Evolutionary conservation across 306 rosid genomes (phyloP).

Genomic region (Dicorynia guianensis): DNA sequence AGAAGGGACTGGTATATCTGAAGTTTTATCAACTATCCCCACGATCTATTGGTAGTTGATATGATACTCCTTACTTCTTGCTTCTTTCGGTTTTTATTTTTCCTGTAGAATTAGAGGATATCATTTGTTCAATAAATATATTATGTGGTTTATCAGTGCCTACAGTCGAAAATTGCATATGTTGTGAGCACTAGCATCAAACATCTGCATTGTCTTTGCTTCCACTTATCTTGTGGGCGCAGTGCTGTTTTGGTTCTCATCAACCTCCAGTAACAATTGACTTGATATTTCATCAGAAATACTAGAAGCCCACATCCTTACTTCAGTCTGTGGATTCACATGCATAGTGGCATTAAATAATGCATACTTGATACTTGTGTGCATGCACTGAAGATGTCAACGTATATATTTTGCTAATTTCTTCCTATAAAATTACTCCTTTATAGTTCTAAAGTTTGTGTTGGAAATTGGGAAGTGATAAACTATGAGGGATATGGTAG

Average conservation of each 20-base stretch:
- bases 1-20: constrained; percentile 11
- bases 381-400: too few species aligned
- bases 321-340: too few species aligned
- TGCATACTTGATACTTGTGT: too few species aligned
- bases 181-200: constrained; percentile 19
- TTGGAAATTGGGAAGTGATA: not conserved
- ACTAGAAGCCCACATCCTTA: too few species aligned
- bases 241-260: too few species aligned
- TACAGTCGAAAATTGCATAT: constrained; percentile 15
- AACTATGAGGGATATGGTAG: not conserved
- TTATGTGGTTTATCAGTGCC: not conserved
- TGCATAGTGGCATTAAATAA: too few species aligned
- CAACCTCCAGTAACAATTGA: too few species aligned
- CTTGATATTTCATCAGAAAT: too few species aligned
- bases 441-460: not conserved
- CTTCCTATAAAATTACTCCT: too few species aligned
- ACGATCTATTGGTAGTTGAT: not conserved
- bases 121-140: constrained; percentile 17
- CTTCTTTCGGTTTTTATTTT: not conserved
- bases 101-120: not conserved
- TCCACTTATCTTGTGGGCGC: too few species aligned
- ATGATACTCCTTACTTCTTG: not conserved
- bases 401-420: too few species aligned
- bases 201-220: not conserved
- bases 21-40: constrained; percentile 19